phyloP scores from a whole-genome alignment of 139 green algal genomes.

The Edaphochlamys debaryana region DNA sequence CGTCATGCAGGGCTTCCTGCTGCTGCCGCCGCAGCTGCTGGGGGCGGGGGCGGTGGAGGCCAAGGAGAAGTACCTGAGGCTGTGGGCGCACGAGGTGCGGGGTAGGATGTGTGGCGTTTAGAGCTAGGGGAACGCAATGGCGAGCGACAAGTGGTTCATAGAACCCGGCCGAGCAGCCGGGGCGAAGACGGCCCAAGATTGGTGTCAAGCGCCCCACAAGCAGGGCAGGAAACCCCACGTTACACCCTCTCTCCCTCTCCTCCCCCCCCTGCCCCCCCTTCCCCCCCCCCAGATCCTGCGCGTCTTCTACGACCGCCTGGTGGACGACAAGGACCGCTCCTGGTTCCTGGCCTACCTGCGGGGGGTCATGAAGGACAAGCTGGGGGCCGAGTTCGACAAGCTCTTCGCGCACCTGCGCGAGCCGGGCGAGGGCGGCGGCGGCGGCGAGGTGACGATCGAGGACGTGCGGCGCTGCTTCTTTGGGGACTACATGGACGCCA shows the following conservation, averaged over 20 bases:
- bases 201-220: too few relatives aligned
- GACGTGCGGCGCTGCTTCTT: slow-evolving; percentile 66
- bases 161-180: too few relatives aligned
- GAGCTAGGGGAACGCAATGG: too few relatives aligned
- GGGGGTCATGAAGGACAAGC: slow-evolving; percentile 40
- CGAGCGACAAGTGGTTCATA: too few relatives aligned
- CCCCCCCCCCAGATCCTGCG: slow-evolving; percentile 66
- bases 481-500: slow-evolving; percentile 74
- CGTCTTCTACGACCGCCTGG: slow-evolving; percentile 83
- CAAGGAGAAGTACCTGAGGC: slow-evolving; percentile 62
- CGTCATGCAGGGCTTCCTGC: slow-evolving; percentile 81
- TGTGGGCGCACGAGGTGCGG: slow-evolving; percentile 79
- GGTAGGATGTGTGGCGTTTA: too few relatives aligned
- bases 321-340: slow-evolving; percentile 68
- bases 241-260: too few relatives aligned
- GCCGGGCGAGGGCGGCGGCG: neutral
- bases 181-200: too few relatives aligned
- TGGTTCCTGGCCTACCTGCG: slow-evolving; percentile 68
- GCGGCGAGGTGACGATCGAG: slow-evolving; percentile 38
- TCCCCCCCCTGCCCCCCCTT: too few relatives aligned
- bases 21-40: slow-evolving; percentile 56
- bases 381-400: slow-evolving; percentile 46
- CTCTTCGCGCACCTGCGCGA: slow-evolving; percentile 60
- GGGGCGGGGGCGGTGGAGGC: neutral
- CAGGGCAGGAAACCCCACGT: too few relatives aligned